Percentiles rank a stretch among this genome's conserved stretches.
Evolutionary conservation across 2,329 filamentous ascomycete genomes (phyloP).

Genomic region (Sphaerulina vaccinii): DNA sequence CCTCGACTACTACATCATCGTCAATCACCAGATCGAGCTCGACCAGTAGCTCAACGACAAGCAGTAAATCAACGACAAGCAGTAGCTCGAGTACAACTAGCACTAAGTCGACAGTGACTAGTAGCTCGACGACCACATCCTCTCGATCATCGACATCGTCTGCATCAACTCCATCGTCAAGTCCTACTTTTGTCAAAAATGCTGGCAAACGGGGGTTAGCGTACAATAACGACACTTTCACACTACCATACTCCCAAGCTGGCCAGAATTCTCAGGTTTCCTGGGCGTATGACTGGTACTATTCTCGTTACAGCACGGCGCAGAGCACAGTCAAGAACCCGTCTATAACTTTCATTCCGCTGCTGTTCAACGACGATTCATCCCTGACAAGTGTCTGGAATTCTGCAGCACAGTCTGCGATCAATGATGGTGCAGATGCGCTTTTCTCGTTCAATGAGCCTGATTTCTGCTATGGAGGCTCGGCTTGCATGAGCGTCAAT

Average conservation of each 20-base stretch:
- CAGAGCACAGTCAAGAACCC: constrained; percentile 23
- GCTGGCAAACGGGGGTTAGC: constrained; percentile 61
- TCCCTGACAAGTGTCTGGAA: constrained; percentile 25
- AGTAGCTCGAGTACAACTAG: too few relatives aligned
- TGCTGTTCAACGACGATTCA: constrained; percentile 29
- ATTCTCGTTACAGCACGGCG: constrained; percentile 16
- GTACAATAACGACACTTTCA: constrained; percentile 59
- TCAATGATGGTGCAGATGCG: constrained; percentile 43
- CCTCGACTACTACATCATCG: too few relatives aligned
- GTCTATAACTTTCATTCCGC: constrained; percentile 29
- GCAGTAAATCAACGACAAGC: too few relatives aligned
- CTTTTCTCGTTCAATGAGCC: constrained; percentile 70
- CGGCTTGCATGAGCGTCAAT: constrained; percentile 56
- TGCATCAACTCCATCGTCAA: background rate
- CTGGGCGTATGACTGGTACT: constrained; percentile 34
- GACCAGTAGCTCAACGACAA: too few relatives aligned
- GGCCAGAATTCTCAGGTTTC: constrained; percentile 28
- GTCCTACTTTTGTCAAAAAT: constrained; percentile 15
- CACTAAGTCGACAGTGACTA: background rate
- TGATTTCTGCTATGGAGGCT: constrained; percentile 50
- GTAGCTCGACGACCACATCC: background rate
- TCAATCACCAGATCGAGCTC: too few relatives aligned
- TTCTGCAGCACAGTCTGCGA: constrained; percentile 24
- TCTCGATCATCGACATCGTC: background rate
- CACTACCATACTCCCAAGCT: constrained; percentile 47